These are phyloP conservation scores for Zasmidium citrigriseum DNA, from an alignment of 2,329 filamentous ascomycete genomes.

Conservation along the genomic window DNA sequence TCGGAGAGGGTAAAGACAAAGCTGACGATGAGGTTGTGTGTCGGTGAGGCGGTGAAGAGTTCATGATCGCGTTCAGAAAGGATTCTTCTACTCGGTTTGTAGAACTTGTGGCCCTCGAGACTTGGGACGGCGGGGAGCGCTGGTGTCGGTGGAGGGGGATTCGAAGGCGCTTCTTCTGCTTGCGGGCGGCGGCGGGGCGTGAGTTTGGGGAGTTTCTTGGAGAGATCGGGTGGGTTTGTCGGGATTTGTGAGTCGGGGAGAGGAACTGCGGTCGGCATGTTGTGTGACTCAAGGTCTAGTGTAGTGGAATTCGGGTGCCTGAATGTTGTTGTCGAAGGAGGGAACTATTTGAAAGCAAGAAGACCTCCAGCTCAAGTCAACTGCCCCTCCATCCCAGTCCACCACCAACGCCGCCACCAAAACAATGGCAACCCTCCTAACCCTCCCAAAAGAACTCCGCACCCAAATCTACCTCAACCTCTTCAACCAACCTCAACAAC, in stretches of 20 bases:
- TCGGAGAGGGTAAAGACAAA: slow-evolving; percentile 89
- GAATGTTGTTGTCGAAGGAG: not conserved
- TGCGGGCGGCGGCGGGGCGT: slow-evolving; percentile 62
- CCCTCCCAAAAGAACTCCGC: no score
- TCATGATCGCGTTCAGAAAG: slow-evolving; percentile 78
- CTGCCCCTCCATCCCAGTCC: not conserved
- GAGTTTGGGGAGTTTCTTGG: slow-evolving; percentile 65
- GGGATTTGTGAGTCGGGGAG: slow-evolving; percentile 15
- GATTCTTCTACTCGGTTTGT: slow-evolving; percentile 76
- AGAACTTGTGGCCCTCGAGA: slow-evolving; percentile 56
- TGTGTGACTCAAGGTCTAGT: not conserved
- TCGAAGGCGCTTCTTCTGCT: slow-evolving; percentile 38
- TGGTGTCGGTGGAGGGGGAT: slow-evolving; percentile 74
- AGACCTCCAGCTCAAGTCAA: not conserved
- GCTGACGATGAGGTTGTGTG: slow-evolving; percentile 73
- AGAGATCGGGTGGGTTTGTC: slow-evolving; percentile 47
- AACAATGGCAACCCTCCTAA: no score
- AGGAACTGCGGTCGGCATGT: slow-evolving; percentile 12
- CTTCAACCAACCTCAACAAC: no score
- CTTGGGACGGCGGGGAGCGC: slow-evolving; percentile 66
- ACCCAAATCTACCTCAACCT: no score
- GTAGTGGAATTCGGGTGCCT: not conserved
- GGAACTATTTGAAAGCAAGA: not conserved
- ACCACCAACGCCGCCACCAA: no score
- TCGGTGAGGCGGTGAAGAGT: slow-evolving; percentile 74